Percentiles rank a stretch among this genome's conserved stretches.
Conservation (phyloP, 2,329 filamentous ascomycete species). For the Zarea fungicola region DNA sequence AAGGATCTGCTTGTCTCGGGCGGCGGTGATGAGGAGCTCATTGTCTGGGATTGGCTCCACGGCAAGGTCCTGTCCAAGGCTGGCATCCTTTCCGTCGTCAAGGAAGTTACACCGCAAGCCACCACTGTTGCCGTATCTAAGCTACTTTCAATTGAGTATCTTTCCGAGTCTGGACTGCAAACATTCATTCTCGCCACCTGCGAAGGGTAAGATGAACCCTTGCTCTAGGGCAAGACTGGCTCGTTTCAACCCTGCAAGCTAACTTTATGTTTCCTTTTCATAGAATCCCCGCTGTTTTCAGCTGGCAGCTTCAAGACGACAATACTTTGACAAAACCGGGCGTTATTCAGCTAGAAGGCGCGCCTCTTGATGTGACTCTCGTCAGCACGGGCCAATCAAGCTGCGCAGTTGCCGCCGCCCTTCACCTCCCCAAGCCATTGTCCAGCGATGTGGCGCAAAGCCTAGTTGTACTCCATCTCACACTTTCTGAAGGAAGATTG, state of each 20-base stretch:
- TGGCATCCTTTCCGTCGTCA: slow-evolving; percentile 43
- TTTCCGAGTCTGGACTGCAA: slow-evolving; percentile 22
- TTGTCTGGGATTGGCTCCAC: slow-evolving; percentile 75
- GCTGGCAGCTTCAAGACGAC: slow-evolving; percentile 49
- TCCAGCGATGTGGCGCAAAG: slow-evolving; percentile 21
- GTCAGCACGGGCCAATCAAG: slow-evolving; percentile 20
- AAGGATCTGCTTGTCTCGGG: slow-evolving; percentile 72
- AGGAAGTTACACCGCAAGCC: slow-evolving; percentile 29
- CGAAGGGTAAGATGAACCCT: slow-evolving; percentile 39
- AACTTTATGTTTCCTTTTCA: slow-evolving; percentile 8
- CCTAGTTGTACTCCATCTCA: slow-evolving; percentile 27
- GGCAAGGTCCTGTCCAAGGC: slow-evolving; percentile 49
- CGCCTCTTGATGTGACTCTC: slow-evolving; percentile 55
- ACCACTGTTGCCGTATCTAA: slow-evolving; percentile 44
- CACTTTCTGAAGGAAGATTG: slow-evolving; percentile 27
- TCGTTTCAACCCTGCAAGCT: no score
- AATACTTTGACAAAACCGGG: slow-evolving; percentile 44
- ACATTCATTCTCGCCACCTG: slow-evolving; percentile 35
- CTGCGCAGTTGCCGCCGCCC: slow-evolving; percentile 33
- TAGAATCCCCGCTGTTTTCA: slow-evolving; percentile 59
- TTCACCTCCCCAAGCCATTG: slow-evolving; percentile 31
- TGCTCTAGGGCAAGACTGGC: no score
- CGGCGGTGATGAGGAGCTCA: slow-evolving; percentile 74
- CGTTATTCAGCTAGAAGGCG: slow-evolving; percentile 54
- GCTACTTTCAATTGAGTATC: slow-evolving; percentile 32